These are phyloP conservation scores for Phytophthora citricola DNA, from an alignment of 352 stramenopile genomes.

Conservation along the genomic window DNA sequence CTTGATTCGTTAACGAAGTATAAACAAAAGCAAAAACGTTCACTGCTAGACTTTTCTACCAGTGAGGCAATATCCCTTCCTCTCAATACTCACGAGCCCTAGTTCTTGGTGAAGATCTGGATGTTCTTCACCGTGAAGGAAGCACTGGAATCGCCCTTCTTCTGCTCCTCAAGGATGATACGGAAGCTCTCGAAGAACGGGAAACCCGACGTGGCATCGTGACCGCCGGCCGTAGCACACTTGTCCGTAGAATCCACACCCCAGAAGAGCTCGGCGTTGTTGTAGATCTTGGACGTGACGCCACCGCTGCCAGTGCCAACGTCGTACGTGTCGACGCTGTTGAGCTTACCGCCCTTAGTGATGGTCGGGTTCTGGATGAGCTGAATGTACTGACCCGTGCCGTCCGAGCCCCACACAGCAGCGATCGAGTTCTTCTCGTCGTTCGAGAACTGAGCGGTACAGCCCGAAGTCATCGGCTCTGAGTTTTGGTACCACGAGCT, in stretches of 20 bases:
- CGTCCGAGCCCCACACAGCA: constrained; percentile 67
- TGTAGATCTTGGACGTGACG: constrained; percentile 78
- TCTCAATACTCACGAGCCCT: constrained; percentile 8
- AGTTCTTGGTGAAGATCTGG: constrained; percentile 76
- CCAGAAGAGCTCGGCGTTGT: constrained; percentile 79
- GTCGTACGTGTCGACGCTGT: constrained; percentile 68
- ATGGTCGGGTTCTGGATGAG: constrained; percentile 76
- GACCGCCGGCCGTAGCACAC: constrained; percentile 58
- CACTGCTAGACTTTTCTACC: constrained; percentile 3
- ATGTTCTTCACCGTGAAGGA: constrained; percentile 82
- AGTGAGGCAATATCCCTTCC: constrained; percentile 7
- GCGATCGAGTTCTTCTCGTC: constrained; percentile 67
- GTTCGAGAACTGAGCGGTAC: constrained; percentile 75
- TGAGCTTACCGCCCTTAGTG: constrained; percentile 63
- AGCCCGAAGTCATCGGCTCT: constrained; percentile 69
- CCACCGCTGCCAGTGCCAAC: constrained; percentile 48
- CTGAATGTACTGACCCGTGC: constrained; percentile 71
- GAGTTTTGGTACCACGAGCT: constrained; percentile 62
- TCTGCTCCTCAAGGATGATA: constrained; percentile 80
- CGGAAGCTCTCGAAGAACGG: constrained; percentile 83
- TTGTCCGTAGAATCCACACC: constrained; percentile 46
- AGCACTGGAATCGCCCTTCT: constrained; percentile 67
- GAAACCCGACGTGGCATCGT: constrained; percentile 71
- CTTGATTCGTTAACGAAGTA: constrained; percentile 15
- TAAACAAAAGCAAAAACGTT: constrained; percentile 22